Conservation (phyloP, 495 filamentous ascomycete species). For the Pyronema domesticum region DNA sequence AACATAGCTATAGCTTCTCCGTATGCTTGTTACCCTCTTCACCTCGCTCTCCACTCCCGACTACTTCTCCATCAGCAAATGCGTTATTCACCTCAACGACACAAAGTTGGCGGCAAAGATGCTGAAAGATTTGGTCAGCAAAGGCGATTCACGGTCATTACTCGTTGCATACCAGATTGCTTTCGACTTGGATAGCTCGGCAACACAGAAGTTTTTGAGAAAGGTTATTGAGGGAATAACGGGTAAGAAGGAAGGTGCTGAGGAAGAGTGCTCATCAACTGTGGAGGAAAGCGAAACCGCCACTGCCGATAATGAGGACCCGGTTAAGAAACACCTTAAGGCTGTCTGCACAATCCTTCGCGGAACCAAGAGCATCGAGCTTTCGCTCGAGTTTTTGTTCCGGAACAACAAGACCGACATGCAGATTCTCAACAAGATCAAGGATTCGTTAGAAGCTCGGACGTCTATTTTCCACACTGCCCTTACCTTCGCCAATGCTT, state of each 20-base stretch:
- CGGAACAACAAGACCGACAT: conserved; percentile 79
- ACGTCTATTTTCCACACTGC: conserved; percentile 98
- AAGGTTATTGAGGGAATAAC: conserved; percentile 43
- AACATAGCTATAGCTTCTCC: conserved; percentile 11
- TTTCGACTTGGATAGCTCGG: conserved; percentile 95
- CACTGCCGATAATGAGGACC: conserved; percentile 30
- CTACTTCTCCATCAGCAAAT: conserved; percentile 96
- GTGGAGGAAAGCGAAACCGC: conserved; percentile 24
- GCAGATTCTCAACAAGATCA: conserved; percentile 82
- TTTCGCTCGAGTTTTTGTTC: conserved; percentile 91
- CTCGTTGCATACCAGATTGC: conserved; percentile 92
- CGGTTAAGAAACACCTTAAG: conserved; percentile 43
- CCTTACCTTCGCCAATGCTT: conserved; percentile 91
- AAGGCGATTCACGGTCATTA: conserved; percentile 55
- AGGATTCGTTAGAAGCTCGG: conserved; percentile 82
- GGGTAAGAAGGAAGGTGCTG: conserved; percentile 34
- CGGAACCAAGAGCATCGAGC: conserved; percentile 76
- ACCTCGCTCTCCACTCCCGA: conserved; percentile 52
- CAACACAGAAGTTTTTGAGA: conserved; percentile 86
- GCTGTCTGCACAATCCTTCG: conserved; percentile 73
- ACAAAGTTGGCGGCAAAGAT: conserved; percentile 81
- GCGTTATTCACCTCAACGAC: conserved; percentile 88
- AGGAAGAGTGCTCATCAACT: conserved; percentile 29
- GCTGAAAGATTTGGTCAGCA: conserved; percentile 61
- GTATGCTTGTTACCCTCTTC: conserved; percentile 8